A percentile compares a stretch with the other conserved stretches of the same genome.
phyloP scores from a whole-genome alignment of 1,284 basidiomycete genomes.

The Sporisorium scitamineum region DNA sequence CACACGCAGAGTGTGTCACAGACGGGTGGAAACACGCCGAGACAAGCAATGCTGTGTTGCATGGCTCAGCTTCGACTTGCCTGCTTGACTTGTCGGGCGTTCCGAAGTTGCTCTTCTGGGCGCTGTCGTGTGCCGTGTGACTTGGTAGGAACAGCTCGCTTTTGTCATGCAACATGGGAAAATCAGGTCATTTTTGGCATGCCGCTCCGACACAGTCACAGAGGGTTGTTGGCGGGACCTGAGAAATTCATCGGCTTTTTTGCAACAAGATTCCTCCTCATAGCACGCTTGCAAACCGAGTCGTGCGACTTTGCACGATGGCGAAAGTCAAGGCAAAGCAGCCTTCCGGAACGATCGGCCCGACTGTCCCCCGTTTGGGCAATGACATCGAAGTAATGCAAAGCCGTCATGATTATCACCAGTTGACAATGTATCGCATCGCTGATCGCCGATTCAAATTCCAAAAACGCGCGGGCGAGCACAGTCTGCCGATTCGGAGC shows the following conservation, averaged over 20 bases:
- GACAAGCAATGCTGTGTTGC: background rate
- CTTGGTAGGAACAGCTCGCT: too few relatives aligned
- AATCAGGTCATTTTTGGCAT: conserved; percentile 14
- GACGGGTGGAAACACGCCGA: background rate
- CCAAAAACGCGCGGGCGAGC: too few relatives aligned
- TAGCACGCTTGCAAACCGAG: background rate
- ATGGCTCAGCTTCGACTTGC: background rate
- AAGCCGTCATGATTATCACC: background rate
- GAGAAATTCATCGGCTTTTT: background rate
- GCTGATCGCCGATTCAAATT: background rate
- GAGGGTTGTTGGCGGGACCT: background rate
- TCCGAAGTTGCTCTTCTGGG: background rate
- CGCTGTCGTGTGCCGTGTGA: background rate
- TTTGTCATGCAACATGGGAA: background rate
- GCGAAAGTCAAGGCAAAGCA: too few relatives aligned
- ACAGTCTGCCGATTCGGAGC: background rate
- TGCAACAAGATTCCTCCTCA: background rate
- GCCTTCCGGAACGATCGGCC: background rate
- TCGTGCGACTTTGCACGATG: too few relatives aligned
- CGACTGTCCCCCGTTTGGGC: too few relatives aligned
- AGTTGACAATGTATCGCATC: too few relatives aligned
- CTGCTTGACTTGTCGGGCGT: background rate
- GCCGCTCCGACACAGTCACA: background rate
- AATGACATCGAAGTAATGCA: background rate
- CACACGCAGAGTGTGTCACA: background rate